Percentiles rank a stretch among this genome's conserved stretches.
phyloP scores from a whole-genome alignment of 805 yeast species.

The Kodamaea jinghongensis region DNA sequence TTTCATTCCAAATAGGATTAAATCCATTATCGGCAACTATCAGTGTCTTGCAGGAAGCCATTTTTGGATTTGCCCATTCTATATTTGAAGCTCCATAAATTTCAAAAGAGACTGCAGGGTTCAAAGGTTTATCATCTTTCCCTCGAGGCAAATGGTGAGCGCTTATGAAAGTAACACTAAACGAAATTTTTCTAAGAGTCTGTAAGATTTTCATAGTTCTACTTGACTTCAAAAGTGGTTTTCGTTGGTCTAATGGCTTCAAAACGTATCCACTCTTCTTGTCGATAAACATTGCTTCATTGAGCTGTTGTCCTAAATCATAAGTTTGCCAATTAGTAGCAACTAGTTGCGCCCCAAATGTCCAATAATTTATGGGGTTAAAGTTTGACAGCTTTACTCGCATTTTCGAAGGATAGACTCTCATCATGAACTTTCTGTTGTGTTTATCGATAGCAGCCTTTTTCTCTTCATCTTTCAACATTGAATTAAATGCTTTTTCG shows the following conservation, averaged over 20 bases:
- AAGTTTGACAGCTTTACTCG: slow-evolving; percentile 79
- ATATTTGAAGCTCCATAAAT: slow-evolving; percentile 45
- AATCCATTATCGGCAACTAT: slow-evolving; percentile 69
- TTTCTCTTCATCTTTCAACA: slow-evolving; percentile 62
- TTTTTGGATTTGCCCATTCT: slow-evolving; percentile 20
- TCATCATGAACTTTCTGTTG: slow-evolving; percentile 68
- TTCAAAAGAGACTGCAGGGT: slow-evolving; percentile 64
- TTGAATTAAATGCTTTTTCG: slow-evolving; percentile 62
- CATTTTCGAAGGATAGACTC: slow-evolving; percentile 83
- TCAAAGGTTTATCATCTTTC: slow-evolving; percentile 46
- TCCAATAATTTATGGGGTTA: slow-evolving; percentile 78
- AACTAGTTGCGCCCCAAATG: slow-evolving; percentile 85
- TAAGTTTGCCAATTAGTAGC: slow-evolving; percentile 96
- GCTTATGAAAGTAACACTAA: slow-evolving; percentile 46
- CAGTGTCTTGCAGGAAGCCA: slow-evolving; percentile 13
- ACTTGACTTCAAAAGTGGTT: slow-evolving; percentile 24
- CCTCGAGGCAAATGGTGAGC: slow-evolving; percentile 85
- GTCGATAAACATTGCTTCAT: slow-evolving; percentile 73
- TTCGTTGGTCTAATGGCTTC: slow-evolving; percentile 58
- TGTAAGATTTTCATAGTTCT: neutral
- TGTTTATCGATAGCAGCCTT: slow-evolving; percentile 65
- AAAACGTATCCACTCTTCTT: slow-evolving; percentile 67
- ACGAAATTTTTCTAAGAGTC: neutral
- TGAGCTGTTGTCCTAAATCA: slow-evolving; percentile 85
- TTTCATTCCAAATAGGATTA: slow-evolving; percentile 78